These are phyloP conservation scores for Tylopilus subfusipes DNA, from an alignment of 768 basidiomycete species.

Conservation along the genomic window DNA sequence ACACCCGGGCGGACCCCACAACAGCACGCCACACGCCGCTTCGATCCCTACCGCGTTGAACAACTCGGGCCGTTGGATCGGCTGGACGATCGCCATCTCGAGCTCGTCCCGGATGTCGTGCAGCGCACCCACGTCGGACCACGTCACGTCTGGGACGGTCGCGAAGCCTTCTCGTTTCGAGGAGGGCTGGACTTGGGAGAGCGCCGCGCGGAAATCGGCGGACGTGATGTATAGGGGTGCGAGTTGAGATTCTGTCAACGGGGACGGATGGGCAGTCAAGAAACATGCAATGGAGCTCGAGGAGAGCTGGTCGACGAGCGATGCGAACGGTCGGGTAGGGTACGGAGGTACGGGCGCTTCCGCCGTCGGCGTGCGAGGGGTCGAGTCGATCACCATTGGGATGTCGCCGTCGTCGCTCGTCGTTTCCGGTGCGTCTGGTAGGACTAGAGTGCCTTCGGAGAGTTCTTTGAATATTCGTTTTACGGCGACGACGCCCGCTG, in stretches of 20 bases:
- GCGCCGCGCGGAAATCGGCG: constrained; percentile 74
- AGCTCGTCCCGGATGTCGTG: constrained; percentile 82
- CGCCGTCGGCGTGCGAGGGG: constrained; percentile 12
- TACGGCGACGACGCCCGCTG: constrained; percentile 93
- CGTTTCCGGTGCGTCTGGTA: constrained; percentile 40
- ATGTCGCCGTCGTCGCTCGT: constrained; percentile 23
- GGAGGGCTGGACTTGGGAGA: constrained; percentile 91
- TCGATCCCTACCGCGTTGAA: constrained; percentile 88
- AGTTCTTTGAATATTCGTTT: constrained; percentile 89
- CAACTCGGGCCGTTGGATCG: constrained; percentile 84
- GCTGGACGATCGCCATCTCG: constrained; percentile 97
- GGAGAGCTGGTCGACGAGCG: constrained; percentile 40
- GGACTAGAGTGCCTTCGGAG: constrained; percentile 58
- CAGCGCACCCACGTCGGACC: constrained; percentile 94
- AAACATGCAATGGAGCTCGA: constrained; percentile 83
- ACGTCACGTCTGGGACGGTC: constrained; percentile 92
- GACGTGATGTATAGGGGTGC: constrained; percentile 77
- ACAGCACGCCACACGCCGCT: constrained; percentile 86
- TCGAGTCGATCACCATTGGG: constrained; percentile 39
- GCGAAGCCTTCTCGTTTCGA: constrained; percentile 98
- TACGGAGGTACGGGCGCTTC: constrained; percentile 17
- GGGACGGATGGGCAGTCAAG: constrained; percentile 79
- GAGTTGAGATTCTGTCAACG: constrained; percentile 76
- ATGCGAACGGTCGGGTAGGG: constrained; percentile 32
- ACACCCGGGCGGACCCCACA: constrained; percentile 99